phyloP scores from a whole-genome alignment of 805 yeast species.

The Dipodascopsis uninucleata region DNA sequence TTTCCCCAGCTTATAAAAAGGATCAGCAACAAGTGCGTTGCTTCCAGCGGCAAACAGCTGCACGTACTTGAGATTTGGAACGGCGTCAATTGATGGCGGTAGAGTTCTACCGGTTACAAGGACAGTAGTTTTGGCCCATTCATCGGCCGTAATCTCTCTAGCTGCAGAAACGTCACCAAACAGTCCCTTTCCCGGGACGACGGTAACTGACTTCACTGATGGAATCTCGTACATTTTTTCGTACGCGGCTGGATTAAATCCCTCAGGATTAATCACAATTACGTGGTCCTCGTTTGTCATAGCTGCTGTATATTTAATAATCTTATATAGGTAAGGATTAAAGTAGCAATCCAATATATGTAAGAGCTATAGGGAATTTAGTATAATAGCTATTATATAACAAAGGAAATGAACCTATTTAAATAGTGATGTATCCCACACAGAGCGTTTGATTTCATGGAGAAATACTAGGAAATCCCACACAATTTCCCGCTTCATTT shows the following conservation, averaged over 20 bases:
- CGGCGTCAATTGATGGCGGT: conserved; percentile 26
- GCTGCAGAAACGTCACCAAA: conserved; percentile 12
- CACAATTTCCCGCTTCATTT: too few species aligned
- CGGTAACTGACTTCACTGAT: conserved; percentile 19
- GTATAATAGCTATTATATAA: too few species aligned
- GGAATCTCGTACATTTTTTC: conserved; percentile 14
- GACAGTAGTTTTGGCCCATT: conserved; percentile 21
- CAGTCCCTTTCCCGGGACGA: conserved; percentile 15
- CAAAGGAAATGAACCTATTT: too few species aligned
- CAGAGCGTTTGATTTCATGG: too few species aligned
- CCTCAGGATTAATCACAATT: conserved; percentile 13
- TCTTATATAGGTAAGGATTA: too few species aligned
- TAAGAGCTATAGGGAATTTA: too few species aligned
- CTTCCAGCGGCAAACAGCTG: conserved; percentile 28
- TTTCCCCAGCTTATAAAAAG: conserved; percentile 13
- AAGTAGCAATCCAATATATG: too few species aligned
- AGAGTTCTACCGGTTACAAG: conserved; percentile 12
- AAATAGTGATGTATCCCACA: too few species aligned
- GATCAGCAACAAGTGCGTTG: conserved; percentile 15
- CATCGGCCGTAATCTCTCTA: conserved; percentile 18
- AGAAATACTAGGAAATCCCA: too few species aligned
- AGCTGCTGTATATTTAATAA: too few species aligned
- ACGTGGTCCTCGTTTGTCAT: conserved; percentile 24
- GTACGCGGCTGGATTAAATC: conserved; percentile 9
- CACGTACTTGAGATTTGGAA: conserved; percentile 26